phyloP scores from a whole-genome alignment of 2,329 filamentous ascomycete genomes.

The Rutstroemia sp. region DNA sequence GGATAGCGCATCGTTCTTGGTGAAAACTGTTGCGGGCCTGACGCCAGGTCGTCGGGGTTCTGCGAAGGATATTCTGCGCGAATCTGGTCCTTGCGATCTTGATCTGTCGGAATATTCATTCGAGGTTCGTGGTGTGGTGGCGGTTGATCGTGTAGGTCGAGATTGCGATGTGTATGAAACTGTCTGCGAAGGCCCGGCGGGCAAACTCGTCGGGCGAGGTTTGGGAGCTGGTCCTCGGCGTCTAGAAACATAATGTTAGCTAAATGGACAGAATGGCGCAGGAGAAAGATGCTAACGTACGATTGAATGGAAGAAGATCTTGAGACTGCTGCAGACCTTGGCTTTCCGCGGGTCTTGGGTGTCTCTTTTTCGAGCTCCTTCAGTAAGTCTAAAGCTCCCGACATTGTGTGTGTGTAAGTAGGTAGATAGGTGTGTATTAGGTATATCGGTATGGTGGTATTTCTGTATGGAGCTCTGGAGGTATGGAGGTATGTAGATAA shows the following conservation, averaged over 20 bases:
- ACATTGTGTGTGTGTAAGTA: neutral
- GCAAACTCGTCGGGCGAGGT: neutral
- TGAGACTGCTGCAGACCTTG: constrained; percentile 4
- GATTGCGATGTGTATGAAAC: neutral
- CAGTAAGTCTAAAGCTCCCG: constrained; percentile 1
- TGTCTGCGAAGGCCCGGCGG: neutral
- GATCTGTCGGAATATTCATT: constrained; percentile 4
- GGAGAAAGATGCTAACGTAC: neutral
- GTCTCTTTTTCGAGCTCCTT: constrained; percentile 6
- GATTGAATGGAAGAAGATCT: constrained; percentile 6
- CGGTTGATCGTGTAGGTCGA: constrained; percentile 3
- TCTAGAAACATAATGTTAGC: neutral
- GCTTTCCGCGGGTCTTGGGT: neutral
- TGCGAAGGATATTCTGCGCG: constrained; percentile 7
- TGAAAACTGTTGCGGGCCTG: constrained; percentile 10
- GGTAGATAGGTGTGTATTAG: neutral
- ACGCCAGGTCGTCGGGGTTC: constrained; percentile 1
- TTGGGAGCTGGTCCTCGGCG: neutral
- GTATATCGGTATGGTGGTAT: neutral
- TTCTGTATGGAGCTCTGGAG: too few species aligned
- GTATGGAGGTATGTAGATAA: too few species aligned
- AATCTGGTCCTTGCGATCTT: constrained; percentile 6
- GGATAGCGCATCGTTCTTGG: constrained; percentile 18
- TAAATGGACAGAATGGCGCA: neutral
- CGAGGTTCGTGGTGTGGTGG: constrained; percentile 5